Conservation (phyloP, 768 basidiomycete genomes). For the Suillus paluster region DNA sequence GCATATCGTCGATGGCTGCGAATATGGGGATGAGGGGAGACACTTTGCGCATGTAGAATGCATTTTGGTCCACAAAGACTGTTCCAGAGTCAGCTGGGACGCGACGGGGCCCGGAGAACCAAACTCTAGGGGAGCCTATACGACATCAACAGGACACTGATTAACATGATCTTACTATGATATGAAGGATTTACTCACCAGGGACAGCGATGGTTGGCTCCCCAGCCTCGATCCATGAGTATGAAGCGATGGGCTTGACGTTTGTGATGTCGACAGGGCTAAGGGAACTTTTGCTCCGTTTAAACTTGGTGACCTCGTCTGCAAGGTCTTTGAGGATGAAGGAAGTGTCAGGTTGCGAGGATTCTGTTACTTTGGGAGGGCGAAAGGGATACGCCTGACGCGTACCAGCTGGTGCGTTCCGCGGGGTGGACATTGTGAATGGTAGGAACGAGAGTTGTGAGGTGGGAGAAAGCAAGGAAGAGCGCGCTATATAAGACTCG, state of each 20-base stretch:
- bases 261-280: conserved; percentile 39
- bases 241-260: conserved; percentile 51
- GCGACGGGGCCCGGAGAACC: conserved; percentile 57
- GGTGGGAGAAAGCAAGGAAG: neutral
- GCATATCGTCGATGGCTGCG: conserved; percentile 54
- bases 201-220: conserved; percentile 57
- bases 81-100: conserved; percentile 59
- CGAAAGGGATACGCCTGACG: neutral
- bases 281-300: conserved; percentile 10
- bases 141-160: conserved; percentile 4
- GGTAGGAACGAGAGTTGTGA: neutral
- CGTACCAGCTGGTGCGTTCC: neutral
- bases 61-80: conserved; percentile 62
- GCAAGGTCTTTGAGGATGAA: conserved; percentile 30
- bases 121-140: conserved; percentile 63
- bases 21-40: conserved; percentile 59
- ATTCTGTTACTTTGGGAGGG: neutral
- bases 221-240: conserved; percentile 52
- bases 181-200: conserved; percentile 31
- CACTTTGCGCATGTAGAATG: conserved; percentile 42
- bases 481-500: neutral
- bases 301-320: conserved; percentile 21
- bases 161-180: neutral
- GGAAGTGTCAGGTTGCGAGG: neutral
- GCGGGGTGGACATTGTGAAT: neutral